Base-by-base conservation (phyloP, 139 green algal species). In the Yamagishiella unicocca region DNA sequence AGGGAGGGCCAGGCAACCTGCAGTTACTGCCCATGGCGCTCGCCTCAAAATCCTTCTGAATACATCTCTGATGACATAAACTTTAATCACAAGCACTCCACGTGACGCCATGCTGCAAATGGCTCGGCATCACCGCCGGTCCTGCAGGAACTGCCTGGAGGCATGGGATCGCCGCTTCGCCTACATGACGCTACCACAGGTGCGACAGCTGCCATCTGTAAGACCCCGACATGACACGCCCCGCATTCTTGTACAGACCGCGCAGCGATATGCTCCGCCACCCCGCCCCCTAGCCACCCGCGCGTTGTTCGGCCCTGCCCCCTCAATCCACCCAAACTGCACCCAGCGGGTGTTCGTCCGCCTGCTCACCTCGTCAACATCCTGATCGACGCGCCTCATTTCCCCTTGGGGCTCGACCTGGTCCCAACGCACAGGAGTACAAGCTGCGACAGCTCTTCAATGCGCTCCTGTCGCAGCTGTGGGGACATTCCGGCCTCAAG, bases 391-490 rank as follows among this genome's bases (percentile, higher is more conserved):
- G n/a, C n/a, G n/a, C n/a, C n/a, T n/a, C n/a, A n/a, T 14, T 53
- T 53, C 35, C 37, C 67, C 37, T 29, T 37, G 10, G 4, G 37
- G 3, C 67, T 38, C 12, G 12, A 4, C 67, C 35, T 50, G 35
- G 37, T 50, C 12, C n/a, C 17, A 3, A 4, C 37, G 5, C 46
- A 17, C 58, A 84, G 58, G 79, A 85, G 61, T 85, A 85, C 58
- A 85, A 85, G 79, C 62, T 85, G 79, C 79, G 79, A 3, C 79
- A 85, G 79, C 12, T 85, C 4, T 85, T 85, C 58, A 55, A 55
- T 6, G 45, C 61, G 19, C 35, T 85, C 27, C 58, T 85, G 19
- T 85, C 79, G 3, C 61, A 75, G 79, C 79, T 85, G n/a, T 85
- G 79, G 79, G 79, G 31, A 25, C 35, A 46, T 54, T 29, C 55